A percentile compares a stretch with the other conserved stretches of the same genome.
Conservation (phyloP, 805 yeast genomes). For the Saccharomycopsis capsularis region DNA sequence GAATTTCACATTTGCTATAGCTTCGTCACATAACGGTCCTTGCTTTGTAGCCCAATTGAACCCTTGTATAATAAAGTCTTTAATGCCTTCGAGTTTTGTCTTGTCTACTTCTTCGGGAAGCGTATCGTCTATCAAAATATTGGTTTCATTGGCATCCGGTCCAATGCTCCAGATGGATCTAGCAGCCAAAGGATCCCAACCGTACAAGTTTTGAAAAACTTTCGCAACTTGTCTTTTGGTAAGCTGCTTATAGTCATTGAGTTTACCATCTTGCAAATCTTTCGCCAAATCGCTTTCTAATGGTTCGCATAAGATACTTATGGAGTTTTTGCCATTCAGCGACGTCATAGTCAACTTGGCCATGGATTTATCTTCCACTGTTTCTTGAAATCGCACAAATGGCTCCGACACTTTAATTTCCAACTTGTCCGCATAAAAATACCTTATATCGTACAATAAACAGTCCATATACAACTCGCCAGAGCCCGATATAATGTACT, state of each 20-base stretch:
- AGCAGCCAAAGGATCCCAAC: slow-evolving; percentile 81
- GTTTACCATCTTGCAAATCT: slow-evolving; percentile 48
- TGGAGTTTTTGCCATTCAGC: slow-evolving; percentile 43
- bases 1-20: slow-evolving; percentile 63
- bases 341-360: slow-evolving; percentile 60
- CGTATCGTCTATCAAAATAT: slow-evolving; percentile 66
- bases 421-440: slow-evolving; percentile 47
- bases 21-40: slow-evolving; percentile 92
- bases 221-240: slow-evolving; percentile 44
- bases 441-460: slow-evolving; percentile 66
- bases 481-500: slow-evolving; percentile 67
- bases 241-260: slow-evolving; percentile 22
- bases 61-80: slow-evolving; percentile 61
- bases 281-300: slow-evolving; percentile 40
- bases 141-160: slow-evolving; percentile 64
- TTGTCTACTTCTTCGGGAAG: slow-evolving; percentile 65
- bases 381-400: slow-evolving; percentile 70
- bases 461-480: slow-evolving; percentile 90
- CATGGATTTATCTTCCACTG: slow-evolving; percentile 57
- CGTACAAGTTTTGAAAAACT: slow-evolving; percentile 47
- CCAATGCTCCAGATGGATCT: slow-evolving; percentile 78
- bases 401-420: slow-evolving; percentile 84
- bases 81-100: slow-evolving; percentile 35
- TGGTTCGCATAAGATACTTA: slow-evolving; percentile 76
- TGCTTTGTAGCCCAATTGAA: slow-evolving; percentile 77